A percentile compares a stretch with the other conserved stretches of the same genome.
These are phyloP conservation scores for Candida alai DNA, from an alignment of 805 yeast genomes.

Conservation along the genomic window DNA sequence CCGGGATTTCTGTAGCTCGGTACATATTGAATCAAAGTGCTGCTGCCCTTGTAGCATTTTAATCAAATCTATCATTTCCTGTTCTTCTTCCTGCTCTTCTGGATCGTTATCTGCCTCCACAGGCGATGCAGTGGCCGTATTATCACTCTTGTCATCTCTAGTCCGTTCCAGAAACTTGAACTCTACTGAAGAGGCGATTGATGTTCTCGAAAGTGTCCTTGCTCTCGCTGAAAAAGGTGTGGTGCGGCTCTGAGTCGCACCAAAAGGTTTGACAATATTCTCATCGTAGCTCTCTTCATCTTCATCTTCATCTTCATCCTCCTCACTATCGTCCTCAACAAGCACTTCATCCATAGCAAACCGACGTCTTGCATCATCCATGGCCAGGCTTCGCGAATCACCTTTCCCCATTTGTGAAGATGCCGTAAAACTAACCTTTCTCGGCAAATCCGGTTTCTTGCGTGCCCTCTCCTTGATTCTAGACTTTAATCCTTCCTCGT, in stretches of 20 bases:
- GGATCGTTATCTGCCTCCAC: conserved; percentile 5
- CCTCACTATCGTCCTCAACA: conserved; percentile 10
- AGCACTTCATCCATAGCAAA: conserved; percentile 10
- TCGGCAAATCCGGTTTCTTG: conserved; percentile 16
- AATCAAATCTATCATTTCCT: conserved; percentile 34
- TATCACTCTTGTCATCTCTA: conserved; percentile 14
- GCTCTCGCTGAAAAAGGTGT: background rate
- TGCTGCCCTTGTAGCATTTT: conserved; percentile 49
- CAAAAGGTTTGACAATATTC: background rate
- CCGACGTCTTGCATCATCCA: background rate
- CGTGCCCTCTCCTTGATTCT: conserved; percentile 20
- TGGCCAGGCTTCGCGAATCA: background rate
- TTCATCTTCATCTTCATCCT: conserved; percentile 12
- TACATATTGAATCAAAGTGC: conserved; percentile 65
- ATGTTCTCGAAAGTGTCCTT: conserved; percentile 1
- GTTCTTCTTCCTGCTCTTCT: conserved; percentile 12
- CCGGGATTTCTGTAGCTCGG: conserved; percentile 57
- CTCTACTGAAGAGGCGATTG: background rate
- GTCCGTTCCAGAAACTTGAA: conserved; percentile 1
- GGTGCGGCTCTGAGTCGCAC: background rate
- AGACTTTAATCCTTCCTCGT: conserved; percentile 14
- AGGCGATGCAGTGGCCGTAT: no score
- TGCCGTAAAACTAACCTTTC: conserved; percentile 34
- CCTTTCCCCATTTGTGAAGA: conserved; percentile 6
- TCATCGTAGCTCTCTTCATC: conserved; percentile 8